Evolutionary conservation across 1,139 yeast species (phyloP).

Genomic region (Saccharomyces hybrid): DNA sequence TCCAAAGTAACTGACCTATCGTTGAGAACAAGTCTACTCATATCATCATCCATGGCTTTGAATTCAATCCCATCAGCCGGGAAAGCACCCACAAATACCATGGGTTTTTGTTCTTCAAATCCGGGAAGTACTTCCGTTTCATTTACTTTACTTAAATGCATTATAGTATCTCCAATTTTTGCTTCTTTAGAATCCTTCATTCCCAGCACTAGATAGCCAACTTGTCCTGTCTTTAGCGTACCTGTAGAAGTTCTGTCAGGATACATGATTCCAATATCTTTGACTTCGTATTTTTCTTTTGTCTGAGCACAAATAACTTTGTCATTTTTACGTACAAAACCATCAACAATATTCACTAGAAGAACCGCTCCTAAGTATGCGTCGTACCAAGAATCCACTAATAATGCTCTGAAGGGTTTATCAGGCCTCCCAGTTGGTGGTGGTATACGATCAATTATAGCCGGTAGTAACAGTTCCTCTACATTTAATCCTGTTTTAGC

Average conservation of each 20-base stretch:
- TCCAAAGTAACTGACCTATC: constrained; percentile 87
- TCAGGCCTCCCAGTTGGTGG: constrained; percentile 50
- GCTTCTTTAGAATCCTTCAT: constrained; percentile 87
- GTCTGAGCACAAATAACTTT: constrained; percentile 74
- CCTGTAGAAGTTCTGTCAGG: constrained; percentile 71
- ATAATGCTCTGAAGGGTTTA: constrained; percentile 62
- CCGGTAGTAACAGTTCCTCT: constrained; percentile 58
- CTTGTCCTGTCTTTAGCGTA: constrained; percentile 75
- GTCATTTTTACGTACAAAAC: constrained; percentile 64
- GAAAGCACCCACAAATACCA: constrained; percentile 97
- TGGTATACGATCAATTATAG: constrained; percentile 71
- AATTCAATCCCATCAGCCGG: constrained; percentile 94
- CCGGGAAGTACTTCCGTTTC: constrained; percentile 79
- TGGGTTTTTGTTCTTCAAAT: constrained; percentile 92
- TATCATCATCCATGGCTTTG: constrained; percentile 80
- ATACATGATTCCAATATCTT: constrained; percentile 92
- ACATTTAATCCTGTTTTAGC: constrained; percentile 88
- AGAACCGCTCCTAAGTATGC: constrained; percentile 88
- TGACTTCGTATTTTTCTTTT: constrained; percentile 66
- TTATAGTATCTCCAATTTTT: constrained; percentile 83
- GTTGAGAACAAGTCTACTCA: constrained; percentile 78
- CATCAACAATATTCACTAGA: constrained; percentile 79
- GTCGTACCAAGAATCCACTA: constrained; percentile 97
- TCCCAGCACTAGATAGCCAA: constrained; percentile 88
- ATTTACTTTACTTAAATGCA: constrained; percentile 50